These are phyloP conservation scores for Vitis riparia DNA, from an alignment of 164 flowering plant species.

Conservation along the genomic window DNA sequence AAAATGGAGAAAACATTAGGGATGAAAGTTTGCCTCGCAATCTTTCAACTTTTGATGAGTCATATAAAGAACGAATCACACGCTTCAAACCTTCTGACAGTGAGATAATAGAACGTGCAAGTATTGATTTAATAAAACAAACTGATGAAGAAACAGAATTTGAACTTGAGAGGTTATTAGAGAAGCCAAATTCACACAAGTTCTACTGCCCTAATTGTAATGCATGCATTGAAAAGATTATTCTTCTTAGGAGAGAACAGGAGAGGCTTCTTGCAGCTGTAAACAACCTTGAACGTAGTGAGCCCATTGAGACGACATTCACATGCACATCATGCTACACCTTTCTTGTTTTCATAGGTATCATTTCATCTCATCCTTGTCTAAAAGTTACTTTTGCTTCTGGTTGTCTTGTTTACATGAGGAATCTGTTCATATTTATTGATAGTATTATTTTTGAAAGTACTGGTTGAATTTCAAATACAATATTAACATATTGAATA, in stretches of 20 bases:
- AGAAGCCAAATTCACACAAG: background rate
- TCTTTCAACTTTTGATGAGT: slow-evolving; percentile 14
- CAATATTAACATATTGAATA: no score
- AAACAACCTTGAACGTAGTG: no score
- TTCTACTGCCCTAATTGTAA: slow-evolving; percentile 20
- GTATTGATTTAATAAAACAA: slow-evolving; percentile 19
- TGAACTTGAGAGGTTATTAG: slow-evolving; percentile 55
- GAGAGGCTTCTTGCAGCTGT: no score
- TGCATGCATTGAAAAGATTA: slow-evolving; percentile 42
- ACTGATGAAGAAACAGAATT: slow-evolving; percentile 40
- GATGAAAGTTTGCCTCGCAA: slow-evolving; percentile 13
- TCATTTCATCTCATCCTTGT: background rate
- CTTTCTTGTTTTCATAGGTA: slow-evolving; percentile 73
- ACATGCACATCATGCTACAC: slow-evolving; percentile 81
- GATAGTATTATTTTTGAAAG: no score
- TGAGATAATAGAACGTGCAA: slow-evolving; percentile 11
- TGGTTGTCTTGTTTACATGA: background rate
- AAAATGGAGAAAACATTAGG: slow-evolving; percentile 12
- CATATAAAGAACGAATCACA: slow-evolving; percentile 6
- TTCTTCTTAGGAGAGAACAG: slow-evolving; percentile 61
- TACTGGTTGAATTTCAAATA: no score
- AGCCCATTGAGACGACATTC: slow-evolving; percentile 20
- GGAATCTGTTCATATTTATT: no score
- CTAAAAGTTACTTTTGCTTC: background rate
- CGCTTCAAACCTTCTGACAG: slow-evolving; percentile 1